Conservation (phyloP, 2,329 filamentous ascomycete genomes). For the Ophiostoma ulmi region DNA sequence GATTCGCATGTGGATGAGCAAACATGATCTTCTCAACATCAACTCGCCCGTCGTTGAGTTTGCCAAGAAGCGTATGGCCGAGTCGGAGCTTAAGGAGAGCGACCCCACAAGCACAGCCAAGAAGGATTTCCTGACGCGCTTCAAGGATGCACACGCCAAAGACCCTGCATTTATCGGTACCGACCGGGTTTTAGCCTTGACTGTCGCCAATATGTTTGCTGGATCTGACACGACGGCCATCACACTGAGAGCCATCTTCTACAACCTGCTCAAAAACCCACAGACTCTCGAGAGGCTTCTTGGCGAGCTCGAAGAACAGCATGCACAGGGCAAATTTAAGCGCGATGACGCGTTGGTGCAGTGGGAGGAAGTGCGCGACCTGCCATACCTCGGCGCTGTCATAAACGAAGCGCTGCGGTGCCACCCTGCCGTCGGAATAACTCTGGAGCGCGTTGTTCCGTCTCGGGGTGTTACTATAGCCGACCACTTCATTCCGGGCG, state of each 20-base stretch:
- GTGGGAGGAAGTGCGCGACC: not conserved
- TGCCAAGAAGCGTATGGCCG: not conserved
- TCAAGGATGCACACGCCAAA: not conserved
- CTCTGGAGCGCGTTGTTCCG: not conserved
- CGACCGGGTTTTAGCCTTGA: not conserved
- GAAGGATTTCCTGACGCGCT: not conserved
- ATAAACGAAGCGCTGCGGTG: conserved; percentile 8
- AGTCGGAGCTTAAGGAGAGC: not conserved
- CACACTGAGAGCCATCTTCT: not conserved
- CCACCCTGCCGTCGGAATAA: conserved; percentile 5
- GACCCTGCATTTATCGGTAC: not conserved
- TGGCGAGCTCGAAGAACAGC: not conserved
- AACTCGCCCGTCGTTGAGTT: conserved; percentile 9
- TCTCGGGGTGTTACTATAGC: not conserved
- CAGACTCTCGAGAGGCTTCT: not conserved
- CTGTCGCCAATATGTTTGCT: not conserved
- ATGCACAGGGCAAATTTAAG: not conserved
- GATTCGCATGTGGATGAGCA: not conserved
- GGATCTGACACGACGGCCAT: not conserved
- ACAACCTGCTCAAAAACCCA: not conserved
- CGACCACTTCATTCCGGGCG: not conserved
- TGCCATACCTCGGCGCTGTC: conserved; percentile 9
- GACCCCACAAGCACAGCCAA: too few relatives aligned
- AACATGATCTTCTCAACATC: not conserved
- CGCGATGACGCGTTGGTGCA: not conserved